Evolutionary conservation across 805 yeast species (phyloP).

Genomic region (Monosporozyma servazzii): DNA sequence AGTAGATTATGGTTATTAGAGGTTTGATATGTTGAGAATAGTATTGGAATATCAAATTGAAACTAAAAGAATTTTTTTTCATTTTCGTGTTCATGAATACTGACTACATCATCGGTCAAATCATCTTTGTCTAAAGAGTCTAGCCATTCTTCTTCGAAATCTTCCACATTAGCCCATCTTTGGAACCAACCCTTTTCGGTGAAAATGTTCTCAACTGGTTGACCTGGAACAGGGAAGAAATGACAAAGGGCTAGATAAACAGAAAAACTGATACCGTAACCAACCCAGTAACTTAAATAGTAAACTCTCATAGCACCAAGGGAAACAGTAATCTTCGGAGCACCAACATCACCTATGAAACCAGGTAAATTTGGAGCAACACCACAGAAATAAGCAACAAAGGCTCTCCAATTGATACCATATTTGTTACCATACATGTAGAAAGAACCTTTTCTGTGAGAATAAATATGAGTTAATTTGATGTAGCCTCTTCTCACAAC

Average conservation of each 20-base stretch:
- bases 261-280: constrained; percentile 50
- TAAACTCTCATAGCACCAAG: constrained; percentile 69
- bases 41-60: not conserved
- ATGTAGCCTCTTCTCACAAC: constrained; percentile 63
- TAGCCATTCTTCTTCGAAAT: constrained; percentile 39
- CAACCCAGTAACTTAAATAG: constrained; percentile 64
- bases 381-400: constrained; percentile 46
- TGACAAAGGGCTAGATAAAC: constrained; percentile 46
- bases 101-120: constrained; percentile 3
- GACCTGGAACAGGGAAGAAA: constrained; percentile 45
- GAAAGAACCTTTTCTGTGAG: constrained; percentile 31
- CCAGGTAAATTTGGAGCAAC: constrained; percentile 35
- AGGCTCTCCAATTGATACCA: constrained; percentile 76
- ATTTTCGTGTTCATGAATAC: constrained; percentile 2
- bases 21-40: not conserved
- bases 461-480: constrained; percentile 53
- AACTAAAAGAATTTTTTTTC: constrained; percentile 2
- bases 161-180: constrained; percentile 52
- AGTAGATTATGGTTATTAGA: not conserved
- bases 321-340: constrained; percentile 49
- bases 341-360: constrained; percentile 32
- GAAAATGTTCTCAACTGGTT: constrained; percentile 33
- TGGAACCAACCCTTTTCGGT: constrained; percentile 52
- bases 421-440: constrained; percentile 39
- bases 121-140: constrained; percentile 3